Evolutionary conservation across 2,329 filamentous ascomycete genomes (phyloP), one percentile per base, ranked within the genome.

Genomic region (Epichloe uncinata): DNA sequence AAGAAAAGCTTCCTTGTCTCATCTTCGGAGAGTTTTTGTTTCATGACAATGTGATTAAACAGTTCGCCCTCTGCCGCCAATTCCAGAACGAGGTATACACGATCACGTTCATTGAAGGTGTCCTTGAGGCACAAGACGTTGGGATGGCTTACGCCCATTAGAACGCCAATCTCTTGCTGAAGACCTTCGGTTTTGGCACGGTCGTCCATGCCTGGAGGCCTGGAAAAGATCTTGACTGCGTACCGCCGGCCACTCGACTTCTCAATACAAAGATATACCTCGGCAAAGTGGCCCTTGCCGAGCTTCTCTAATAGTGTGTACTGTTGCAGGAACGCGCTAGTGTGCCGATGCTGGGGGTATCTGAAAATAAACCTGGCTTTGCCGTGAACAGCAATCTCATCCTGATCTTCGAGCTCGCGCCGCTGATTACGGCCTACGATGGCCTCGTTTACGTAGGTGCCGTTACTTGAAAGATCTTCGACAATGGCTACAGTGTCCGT

Each of bases 141-240:
- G 4, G 89, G 87, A 65, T 98, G 93, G 63, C 86, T 95, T 53
- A 98, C 88, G n/a, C 89, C 82, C 89, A 95, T 97, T 53, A 98
- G 71, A 15, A 98, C 87, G 20, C 87, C 91, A 63, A 98, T 95
- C 65, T 98, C 94, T 65, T 97, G 90, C 63, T 96, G 88, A 43
- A 97, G 69, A 2, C 87, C 84, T 52, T 95, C 88, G 5, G 84
- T 82, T 66, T 90, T 91, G 16, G 87, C 85, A 55, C 79, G 81
- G 56, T 96, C 89, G 40, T 90, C 88, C 52, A 83, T 77, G n/a
- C 85, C 86, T 2, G 82, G 75, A 5, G 85, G 82, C 68, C 88
- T 93, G 59, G 88, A 89, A 62, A 98, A 97, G 52, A 93, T 83
- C 72, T 98, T 98, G 61, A 95, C 93, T 3, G 93, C 93, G 64